Evolutionary conservation across 2,329 filamentous ascomycete genomes (phyloP).

Genomic region (Sclerotinia borealis): DNA sequence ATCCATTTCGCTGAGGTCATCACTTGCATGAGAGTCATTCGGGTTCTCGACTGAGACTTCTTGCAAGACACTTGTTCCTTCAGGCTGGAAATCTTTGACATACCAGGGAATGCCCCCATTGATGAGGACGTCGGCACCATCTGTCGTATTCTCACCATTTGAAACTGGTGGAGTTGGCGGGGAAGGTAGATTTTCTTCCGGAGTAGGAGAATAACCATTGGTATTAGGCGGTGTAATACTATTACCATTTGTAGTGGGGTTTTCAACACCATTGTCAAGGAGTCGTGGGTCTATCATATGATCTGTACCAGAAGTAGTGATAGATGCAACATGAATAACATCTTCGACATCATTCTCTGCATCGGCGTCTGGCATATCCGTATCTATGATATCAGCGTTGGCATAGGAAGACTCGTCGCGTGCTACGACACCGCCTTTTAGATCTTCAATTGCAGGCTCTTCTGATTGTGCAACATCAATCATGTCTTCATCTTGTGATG

Average conservation of each 20-base stretch:
- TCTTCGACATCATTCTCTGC: slow-evolving; percentile 20
- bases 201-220: slow-evolving; percentile 37
- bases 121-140: slow-evolving; percentile 39
- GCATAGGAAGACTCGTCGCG: slow-evolving; percentile 10
- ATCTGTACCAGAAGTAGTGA: slow-evolving; percentile 15
- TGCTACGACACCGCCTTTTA: background rate
- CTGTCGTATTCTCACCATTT: slow-evolving; percentile 42
- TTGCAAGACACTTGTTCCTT: slow-evolving; percentile 73
- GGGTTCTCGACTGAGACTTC: slow-evolving; percentile 48
- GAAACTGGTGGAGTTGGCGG: slow-evolving; percentile 65
- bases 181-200: slow-evolving; percentile 18
- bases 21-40: slow-evolving; percentile 66
- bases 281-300: slow-evolving; percentile 24
- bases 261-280: slow-evolving; percentile 15
- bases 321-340: slow-evolving; percentile 9
- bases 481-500: slow-evolving; percentile 38
- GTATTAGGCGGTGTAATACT: slow-evolving; percentile 39
- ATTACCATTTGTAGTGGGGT: slow-evolving; percentile 28
- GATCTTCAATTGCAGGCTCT: background rate
- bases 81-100: slow-evolving; percentile 69
- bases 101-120: slow-evolving; percentile 87
- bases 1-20: slow-evolving; percentile 86
- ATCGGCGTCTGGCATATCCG: slow-evolving; percentile 33
- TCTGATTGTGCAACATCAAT: background rate
- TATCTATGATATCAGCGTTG: slow-evolving; percentile 32